A percentile compares a stretch with the other conserved stretches of the same genome.
phyloP scores from a whole-genome alignment of 306 rosid species.

The Leucaena leucocephala region DNA sequence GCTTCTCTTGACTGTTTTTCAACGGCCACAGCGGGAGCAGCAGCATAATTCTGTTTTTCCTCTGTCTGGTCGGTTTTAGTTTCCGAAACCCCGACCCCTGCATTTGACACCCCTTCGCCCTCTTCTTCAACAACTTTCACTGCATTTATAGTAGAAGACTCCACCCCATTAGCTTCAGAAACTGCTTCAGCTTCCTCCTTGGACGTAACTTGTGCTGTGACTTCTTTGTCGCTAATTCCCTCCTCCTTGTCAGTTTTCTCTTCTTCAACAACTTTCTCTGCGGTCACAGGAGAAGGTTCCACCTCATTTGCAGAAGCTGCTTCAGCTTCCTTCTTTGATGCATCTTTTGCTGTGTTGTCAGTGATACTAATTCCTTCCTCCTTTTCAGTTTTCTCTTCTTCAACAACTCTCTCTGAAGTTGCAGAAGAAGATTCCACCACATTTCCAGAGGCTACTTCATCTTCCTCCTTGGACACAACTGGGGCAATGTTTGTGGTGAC shows the following conservation, averaged over 20 bases:
- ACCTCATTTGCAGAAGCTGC: slow-evolving; percentile 26
- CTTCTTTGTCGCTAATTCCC: not conserved
- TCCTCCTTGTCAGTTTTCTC: slow-evolving; percentile 37
- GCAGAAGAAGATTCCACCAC: slow-evolving; percentile 42
- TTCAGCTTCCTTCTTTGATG: slow-evolving; percentile 36
- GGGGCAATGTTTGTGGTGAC: slow-evolving; percentile 10
- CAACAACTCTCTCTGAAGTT: slow-evolving; percentile 34
- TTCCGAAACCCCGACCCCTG: not conserved
- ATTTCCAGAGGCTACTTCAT: slow-evolving; percentile 27
- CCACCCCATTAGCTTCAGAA: slow-evolving; percentile 32
- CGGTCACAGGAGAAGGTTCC: slow-evolving; percentile 41
- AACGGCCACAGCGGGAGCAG: slow-evolving; percentile 27
- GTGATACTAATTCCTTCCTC: not conserved
- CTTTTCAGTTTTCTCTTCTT: slow-evolving; percentile 40
- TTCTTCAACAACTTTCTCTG: slow-evolving; percentile 34
- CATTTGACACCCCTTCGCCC: not conserved
- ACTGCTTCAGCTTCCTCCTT: slow-evolving; percentile 37
- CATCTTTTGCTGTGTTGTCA: slow-evolving; percentile 22
- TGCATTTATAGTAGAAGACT: slow-evolving; percentile 39
- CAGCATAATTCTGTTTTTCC: slow-evolving; percentile 29
- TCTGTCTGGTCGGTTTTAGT: slow-evolving; percentile 33
- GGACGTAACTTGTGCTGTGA: slow-evolving; percentile 33
- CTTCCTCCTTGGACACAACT: slow-evolving; percentile 39
- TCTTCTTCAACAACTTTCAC: slow-evolving; percentile 34
- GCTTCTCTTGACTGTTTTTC: slow-evolving; percentile 43